These are phyloP conservation scores for Mortierella sp. DNA, from an alignment of 371 early-diverging fungal species.

Conservation along the genomic window DNA sequence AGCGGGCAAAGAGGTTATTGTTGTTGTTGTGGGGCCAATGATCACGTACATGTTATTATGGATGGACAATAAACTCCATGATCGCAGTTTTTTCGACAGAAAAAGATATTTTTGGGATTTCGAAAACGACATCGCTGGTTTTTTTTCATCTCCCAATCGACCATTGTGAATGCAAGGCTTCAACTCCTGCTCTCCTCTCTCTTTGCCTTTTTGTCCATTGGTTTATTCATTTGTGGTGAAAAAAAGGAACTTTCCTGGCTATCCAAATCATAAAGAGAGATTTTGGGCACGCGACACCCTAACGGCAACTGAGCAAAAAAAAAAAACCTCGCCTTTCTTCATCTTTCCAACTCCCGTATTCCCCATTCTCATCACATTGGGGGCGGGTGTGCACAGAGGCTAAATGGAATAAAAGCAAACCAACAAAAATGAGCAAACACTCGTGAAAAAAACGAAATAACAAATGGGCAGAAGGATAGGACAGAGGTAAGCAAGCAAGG, in stretches of 20 bases:
- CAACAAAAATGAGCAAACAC: background rate
- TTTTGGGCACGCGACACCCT: background rate
- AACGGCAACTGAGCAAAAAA: too few species aligned
- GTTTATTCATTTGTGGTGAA: too few species aligned
- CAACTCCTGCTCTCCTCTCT: background rate
- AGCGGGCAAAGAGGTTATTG: background rate
- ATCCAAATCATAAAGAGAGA: background rate
- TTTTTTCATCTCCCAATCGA: too few species aligned
- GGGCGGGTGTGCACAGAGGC: background rate
- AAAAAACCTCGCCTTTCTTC: background rate
- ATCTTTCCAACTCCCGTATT: background rate
- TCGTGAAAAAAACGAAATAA: background rate
- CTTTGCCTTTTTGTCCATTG: too few species aligned
- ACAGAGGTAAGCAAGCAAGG: background rate
- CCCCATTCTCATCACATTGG: background rate
- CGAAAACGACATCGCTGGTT: too few species aligned
- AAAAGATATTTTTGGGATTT: too few species aligned
- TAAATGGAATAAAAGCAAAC: background rate
- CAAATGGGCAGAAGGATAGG: background rate
- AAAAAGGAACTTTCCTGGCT: background rate
- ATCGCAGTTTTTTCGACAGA: background rate
- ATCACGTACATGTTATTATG: background rate
- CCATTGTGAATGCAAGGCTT: too few species aligned
- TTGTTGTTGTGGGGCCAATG: background rate
- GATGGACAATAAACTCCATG: too few species aligned